A percentile compares a stretch with the other conserved stretches of the same genome.
Conservation (phyloP, 2,329 filamentous ascomycete genomes). For the Alternaria atra region DNA sequence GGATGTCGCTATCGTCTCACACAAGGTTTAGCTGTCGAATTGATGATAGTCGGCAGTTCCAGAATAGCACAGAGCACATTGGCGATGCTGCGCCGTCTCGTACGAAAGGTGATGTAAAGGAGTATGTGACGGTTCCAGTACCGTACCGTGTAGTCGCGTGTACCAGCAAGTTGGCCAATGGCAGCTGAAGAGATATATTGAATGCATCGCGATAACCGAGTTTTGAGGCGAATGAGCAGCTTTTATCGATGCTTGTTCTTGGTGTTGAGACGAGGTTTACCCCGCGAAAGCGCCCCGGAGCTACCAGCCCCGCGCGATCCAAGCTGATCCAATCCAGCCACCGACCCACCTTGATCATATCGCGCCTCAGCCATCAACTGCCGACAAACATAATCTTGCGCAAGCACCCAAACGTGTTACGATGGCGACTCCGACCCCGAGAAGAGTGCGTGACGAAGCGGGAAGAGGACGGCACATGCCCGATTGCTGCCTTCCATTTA, state of each 20-base stretch:
- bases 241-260: slow-evolving; percentile 3
- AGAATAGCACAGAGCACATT: slow-evolving; percentile 14
- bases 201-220: slow-evolving; percentile 8
- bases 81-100: neutral
- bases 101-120: slow-evolving; percentile 1
- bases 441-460: slow-evolving; percentile 1
- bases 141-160: neutral
- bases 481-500: slow-evolving; percentile 11
- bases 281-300: slow-evolving; percentile 19
- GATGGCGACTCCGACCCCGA: slow-evolving; percentile 16
- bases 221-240: slow-evolving; percentile 12
- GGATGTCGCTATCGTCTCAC: slow-evolving; percentile 14
- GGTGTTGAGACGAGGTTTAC: slow-evolving; percentile 15
- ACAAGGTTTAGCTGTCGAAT: slow-evolving; percentile 17
- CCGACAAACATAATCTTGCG: slow-evolving; percentile 22
- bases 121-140: slow-evolving; percentile 8
- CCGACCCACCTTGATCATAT: slow-evolving; percentile 21
- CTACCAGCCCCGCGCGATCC: slow-evolving; percentile 18
- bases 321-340: slow-evolving; percentile 18
- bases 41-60: slow-evolving; percentile 27
- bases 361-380: slow-evolving; percentile 25
- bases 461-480: slow-evolving; percentile 3
- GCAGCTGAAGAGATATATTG: slow-evolving; percentile 1
- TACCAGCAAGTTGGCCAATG: neutral
- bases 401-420: slow-evolving; percentile 7